A percentile compares a stretch with the other conserved stretches of the same genome.
Conservation (phyloP, 192 early-diverging fungal species). For the Funneliformis mosseae region DNA sequence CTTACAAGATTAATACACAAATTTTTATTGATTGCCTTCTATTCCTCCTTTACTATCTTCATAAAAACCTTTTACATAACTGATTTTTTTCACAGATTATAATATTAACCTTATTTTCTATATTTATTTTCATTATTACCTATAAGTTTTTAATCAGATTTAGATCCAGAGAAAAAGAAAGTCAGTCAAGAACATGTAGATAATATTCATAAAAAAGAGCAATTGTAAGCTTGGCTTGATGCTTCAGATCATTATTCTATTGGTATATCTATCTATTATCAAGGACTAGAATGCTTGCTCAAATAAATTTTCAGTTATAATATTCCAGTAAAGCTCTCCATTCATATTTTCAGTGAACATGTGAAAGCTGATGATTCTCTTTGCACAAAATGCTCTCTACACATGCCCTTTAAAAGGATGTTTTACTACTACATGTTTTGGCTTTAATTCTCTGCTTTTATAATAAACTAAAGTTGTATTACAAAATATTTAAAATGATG, state of each 20-base stretch:
- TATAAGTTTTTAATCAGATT: conserved; percentile 11
- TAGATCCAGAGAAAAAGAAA: neutral
- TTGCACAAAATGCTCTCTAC: neutral
- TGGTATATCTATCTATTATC: neutral
- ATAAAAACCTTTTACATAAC: too few relatives aligned
- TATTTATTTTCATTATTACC: neutral
- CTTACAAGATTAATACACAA: too few relatives aligned
- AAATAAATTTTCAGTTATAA: conserved; percentile 14
- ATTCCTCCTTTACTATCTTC: too few relatives aligned
- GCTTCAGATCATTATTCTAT: neutral
- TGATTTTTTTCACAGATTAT: too few relatives aligned
- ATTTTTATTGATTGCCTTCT: too few relatives aligned
- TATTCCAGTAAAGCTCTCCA: conserved; percentile 5
- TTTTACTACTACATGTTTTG: neutral
- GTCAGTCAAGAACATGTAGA: neutral
- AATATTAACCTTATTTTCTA: conserved; percentile 12
- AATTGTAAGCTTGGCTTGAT: neutral
- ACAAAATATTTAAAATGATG: neutral
- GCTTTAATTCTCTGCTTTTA: neutral
- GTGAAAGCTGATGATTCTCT: neutral
- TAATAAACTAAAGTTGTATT: neutral
- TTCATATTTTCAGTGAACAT: conserved; percentile 20
- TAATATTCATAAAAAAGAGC: neutral
- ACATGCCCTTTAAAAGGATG: conserved; percentile 12
- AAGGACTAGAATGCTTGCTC: neutral